phyloP scores from a whole-genome alignment of 1,284 basidiomycete species.

The Sanguinoderma infundibulare region DNA sequence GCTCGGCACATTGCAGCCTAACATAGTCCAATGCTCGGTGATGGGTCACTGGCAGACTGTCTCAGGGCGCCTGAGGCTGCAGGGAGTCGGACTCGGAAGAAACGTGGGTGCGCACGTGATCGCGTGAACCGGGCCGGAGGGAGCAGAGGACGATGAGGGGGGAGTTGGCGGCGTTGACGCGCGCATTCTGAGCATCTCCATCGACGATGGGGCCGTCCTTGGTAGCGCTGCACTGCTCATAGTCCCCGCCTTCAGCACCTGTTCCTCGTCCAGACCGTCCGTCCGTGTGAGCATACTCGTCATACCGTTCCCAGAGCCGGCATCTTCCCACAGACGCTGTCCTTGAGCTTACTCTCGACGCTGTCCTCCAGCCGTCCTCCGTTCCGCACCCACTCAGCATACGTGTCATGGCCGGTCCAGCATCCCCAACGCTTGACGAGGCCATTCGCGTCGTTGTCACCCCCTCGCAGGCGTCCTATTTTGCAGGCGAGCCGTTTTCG shows the following conservation, averaged over 20 bases:
- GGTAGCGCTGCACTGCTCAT: conserved; percentile 1
- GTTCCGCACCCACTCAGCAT: neutral
- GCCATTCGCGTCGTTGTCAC: conserved; percentile 68
- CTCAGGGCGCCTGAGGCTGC: too few relatives aligned
- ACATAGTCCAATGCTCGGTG: too few relatives aligned
- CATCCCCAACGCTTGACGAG: conserved; percentile 25
- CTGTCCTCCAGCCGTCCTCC: neutral
- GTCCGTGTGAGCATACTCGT: neutral
- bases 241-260: neutral
- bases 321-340: conserved; percentile 11
- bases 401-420: conserved; percentile 17
- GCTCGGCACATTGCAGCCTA: too few relatives aligned
- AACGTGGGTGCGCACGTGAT: too few relatives aligned
- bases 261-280: neutral
- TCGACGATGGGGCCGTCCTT: conserved; percentile 10
- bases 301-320: neutral
- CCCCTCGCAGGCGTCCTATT: conserved; percentile 88
- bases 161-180: conserved; percentile 5
- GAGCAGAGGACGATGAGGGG: conserved; percentile 10
- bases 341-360: neutral
- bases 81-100: too few relatives aligned
- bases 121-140: conserved; percentile 12
- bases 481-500: conserved; percentile 88
- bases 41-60: too few relatives aligned
- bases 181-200: neutral